These are phyloP conservation scores for Calamus simplicifolius DNA, from an alignment of 176 grass and related monocot species.

Conservation along the genomic window DNA sequence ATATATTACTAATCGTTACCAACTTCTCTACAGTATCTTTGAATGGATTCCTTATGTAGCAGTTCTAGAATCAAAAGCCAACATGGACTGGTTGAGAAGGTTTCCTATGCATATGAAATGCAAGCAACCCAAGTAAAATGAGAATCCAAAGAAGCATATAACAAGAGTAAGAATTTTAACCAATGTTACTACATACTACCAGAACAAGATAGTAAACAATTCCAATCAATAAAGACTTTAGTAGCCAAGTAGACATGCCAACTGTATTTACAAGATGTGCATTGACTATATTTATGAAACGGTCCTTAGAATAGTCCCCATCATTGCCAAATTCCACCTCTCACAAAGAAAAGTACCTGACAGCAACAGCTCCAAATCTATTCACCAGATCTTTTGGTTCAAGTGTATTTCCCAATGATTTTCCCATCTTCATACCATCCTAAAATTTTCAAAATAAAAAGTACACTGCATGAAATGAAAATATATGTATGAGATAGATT, in stretches of 20 bases:
- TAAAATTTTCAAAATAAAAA: constrained; percentile 72
- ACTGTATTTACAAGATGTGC: constrained; percentile 96
- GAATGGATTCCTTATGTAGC: constrained; percentile 55
- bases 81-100: constrained; percentile 73
- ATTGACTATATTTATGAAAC: constrained; percentile 90
- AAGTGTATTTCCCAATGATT: constrained; percentile 96
- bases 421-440: constrained; percentile 99
- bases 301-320: constrained; percentile 94
- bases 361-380: constrained; percentile 78
- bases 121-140: too few species aligned
- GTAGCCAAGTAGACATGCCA: constrained; percentile 29
- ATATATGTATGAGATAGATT: constrained; percentile 24
- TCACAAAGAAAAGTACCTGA: constrained; percentile 88
- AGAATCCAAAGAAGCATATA: too few species aligned
- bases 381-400: constrained; percentile 85
- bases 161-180: neutral
- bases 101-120: constrained; percentile 41
- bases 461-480: constrained; percentile 38
- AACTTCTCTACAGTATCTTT: constrained; percentile 40
- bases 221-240: too few species aligned
- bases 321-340: constrained; percentile 96
- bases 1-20: too few species aligned
- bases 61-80: constrained; percentile 57
- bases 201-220: too few species aligned
- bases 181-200: too few species aligned